Evolutionary conservation across 208 protist species (phyloP).

Genomic region (Herpetomonas muscarum): DNA sequence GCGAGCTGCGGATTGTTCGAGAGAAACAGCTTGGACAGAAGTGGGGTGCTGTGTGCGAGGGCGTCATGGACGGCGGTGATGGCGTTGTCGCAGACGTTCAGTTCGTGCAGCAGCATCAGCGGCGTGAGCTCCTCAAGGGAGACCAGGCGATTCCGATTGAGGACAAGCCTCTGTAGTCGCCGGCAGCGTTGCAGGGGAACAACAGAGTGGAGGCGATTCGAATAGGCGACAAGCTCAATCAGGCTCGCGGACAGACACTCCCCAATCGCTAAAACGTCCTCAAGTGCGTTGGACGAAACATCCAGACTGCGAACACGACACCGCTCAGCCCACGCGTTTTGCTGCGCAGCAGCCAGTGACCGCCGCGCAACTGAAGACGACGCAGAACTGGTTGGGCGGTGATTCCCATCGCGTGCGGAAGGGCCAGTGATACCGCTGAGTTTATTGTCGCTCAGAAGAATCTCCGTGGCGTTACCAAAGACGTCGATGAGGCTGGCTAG

Average conservation of each 20-base stretch:
- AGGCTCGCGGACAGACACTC: slow-evolving; percentile 32
- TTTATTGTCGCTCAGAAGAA: no score
- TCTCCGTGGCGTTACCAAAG: no score
- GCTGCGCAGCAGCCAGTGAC: slow-evolving; percentile 51
- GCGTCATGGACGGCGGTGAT: slow-evolving; percentile 22
- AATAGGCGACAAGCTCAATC: slow-evolving; percentile 17
- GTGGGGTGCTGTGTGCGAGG: neutral
- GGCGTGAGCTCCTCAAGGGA: slow-evolving; percentile 25
- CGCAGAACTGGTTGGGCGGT: neutral
- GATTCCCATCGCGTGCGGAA: neutral
- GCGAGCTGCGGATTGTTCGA: slow-evolving; percentile 49
- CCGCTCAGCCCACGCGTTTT: slow-evolving; percentile 33
- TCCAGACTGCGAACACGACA: slow-evolving; percentile 34
- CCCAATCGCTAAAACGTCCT: slow-evolving; percentile 29
- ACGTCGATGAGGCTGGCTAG: no score
- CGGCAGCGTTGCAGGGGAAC: slow-evolving; percentile 38
- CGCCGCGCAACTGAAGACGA: slow-evolving; percentile 27
- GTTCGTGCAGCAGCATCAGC: slow-evolving; percentile 40
- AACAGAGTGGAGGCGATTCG: slow-evolving; percentile 49
- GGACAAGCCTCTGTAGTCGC: slow-evolving; percentile 33
- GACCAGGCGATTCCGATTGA: slow-evolving; percentile 48
- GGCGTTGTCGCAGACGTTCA: slow-evolving; percentile 64
- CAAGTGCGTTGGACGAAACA: slow-evolving; percentile 53
- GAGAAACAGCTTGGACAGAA: slow-evolving; percentile 58
- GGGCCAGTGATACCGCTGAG: no score